Conservation (phyloP, 108 stramenopile genomes). For the Fistulifera pelliculosa region DNA sequence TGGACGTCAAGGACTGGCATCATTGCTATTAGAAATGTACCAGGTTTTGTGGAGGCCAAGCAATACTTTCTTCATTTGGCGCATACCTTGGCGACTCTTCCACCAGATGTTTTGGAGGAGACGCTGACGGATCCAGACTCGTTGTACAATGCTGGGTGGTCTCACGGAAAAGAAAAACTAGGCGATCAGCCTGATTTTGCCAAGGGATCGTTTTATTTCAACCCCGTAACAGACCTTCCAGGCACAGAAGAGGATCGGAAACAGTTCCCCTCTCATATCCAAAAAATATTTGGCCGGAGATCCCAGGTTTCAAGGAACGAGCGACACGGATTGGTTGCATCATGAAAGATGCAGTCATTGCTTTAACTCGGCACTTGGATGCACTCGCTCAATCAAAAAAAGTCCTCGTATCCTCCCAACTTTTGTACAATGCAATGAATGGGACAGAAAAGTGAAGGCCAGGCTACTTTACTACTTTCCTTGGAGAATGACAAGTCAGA, state of each 20-base stretch:
- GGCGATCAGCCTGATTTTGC: constrained; percentile 75
- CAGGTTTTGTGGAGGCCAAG: constrained; percentile 67
- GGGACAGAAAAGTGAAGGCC: constrained; percentile 83
- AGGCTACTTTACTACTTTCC: constrained; percentile 88
- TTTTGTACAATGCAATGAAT: constrained; percentile 45
- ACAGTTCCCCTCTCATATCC: constrained; percentile 79
- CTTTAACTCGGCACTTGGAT: constrained; percentile 67
- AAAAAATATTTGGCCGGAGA: constrained; percentile 75
- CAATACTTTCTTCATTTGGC: constrained; percentile 52
- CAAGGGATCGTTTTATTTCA: constrained; percentile 89
- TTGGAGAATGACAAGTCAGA: constrained; percentile 18
- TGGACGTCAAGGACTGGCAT: constrained; percentile 11
- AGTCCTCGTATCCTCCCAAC: constrained; percentile 24
- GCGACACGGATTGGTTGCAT: constrained; percentile 60
- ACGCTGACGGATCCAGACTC: constrained; percentile 54
- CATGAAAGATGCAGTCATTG: constrained; percentile 62
- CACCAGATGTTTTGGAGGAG: constrained; percentile 35
- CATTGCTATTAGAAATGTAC: constrained; percentile 37
- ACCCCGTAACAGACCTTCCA: constrained; percentile 70
- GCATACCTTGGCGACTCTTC: constrained; percentile 65
- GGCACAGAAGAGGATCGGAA: constrained; percentile 65
- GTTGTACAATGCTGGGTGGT: constrained; percentile 89
- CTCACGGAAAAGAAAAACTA: constrained; percentile 86
- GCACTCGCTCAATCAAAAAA: constrained; percentile 16
- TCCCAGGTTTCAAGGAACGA: constrained; percentile 44